These are phyloP conservation scores for Tylopilus intermedius DNA, from an alignment of 768 basidiomycete species.

Conservation along the genomic window DNA sequence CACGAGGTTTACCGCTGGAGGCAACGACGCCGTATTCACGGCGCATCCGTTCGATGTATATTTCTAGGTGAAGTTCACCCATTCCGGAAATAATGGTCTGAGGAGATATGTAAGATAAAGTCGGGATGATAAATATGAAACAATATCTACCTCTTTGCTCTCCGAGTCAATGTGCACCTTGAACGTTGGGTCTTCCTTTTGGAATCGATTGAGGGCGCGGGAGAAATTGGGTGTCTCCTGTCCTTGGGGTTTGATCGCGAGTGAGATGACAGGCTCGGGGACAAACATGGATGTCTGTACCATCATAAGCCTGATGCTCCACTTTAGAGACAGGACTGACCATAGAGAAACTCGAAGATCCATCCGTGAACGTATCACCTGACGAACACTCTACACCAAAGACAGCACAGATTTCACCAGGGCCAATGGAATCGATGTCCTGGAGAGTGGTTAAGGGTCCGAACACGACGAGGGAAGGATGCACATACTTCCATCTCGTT, in stretches of 20 bases:
- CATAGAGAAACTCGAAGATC: conserved; percentile 88
- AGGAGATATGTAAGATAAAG: background rate
- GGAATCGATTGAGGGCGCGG: conserved; percentile 93
- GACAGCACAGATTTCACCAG: conserved; percentile 98
- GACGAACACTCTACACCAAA: conserved; percentile 98
- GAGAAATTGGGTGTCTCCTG: conserved; percentile 96
- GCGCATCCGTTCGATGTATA: conserved; percentile 98
- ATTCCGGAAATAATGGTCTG: conserved; percentile 99
- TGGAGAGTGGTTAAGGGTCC: conserved; percentile 24
- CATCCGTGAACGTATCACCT: conserved; percentile 96
- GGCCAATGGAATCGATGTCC: conserved; percentile 91
- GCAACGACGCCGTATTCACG: conserved; percentile 95
- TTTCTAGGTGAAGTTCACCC: conserved; percentile 98
- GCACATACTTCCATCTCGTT: conserved; percentile 92
- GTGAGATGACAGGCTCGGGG: conserved; percentile 96
- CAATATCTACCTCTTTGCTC: conserved; percentile 73
- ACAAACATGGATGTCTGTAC: conserved; percentile 94
- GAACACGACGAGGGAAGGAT: background rate
- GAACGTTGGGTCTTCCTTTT: conserved; percentile 99
- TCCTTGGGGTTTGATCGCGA: conserved; percentile 88
- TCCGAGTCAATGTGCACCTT: conserved; percentile 92
- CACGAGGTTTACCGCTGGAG: conserved; percentile 90
- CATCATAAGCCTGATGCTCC: background rate
- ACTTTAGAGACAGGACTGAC: conserved; percentile 38
- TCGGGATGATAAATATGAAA: background rate